Conservation (phyloP, 257 asterid species). For the Lycium ferocissimum region DNA sequence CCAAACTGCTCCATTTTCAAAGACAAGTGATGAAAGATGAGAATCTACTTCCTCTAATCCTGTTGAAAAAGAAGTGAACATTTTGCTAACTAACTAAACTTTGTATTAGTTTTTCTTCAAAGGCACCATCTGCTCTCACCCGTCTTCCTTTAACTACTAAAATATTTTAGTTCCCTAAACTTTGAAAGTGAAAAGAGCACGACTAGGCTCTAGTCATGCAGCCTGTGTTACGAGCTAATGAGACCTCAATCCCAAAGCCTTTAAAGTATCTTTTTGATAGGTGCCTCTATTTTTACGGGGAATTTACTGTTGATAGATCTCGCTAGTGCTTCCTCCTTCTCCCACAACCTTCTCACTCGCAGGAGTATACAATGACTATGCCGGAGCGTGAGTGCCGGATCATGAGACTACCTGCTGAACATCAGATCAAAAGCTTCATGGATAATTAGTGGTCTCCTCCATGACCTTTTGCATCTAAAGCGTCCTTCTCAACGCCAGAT, state of each 20-base stretch:
- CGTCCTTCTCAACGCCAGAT: neutral
- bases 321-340: neutral
- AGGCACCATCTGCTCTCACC: constrained; percentile 12
- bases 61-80: neutral
- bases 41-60: neutral
- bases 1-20: neutral
- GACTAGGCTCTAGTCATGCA: neutral
- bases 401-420: neutral
- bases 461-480: constrained; percentile 15
- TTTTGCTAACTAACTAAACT: neutral
- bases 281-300: neutral
- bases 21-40: neutral
- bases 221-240: neutral
- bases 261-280: neutral
- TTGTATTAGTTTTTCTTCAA: neutral
- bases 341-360: neutral
- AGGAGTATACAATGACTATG: neutral
- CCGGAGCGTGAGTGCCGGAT: neutral
- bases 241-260: neutral
- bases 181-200: neutral
- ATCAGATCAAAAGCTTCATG: neutral
- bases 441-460: neutral
- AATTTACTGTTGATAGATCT: neutral
- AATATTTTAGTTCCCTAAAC: neutral
- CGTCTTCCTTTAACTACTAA: neutral